Percentiles rank a stretch among this genome's conserved stretches.
These are phyloP conservation scores for Yarrowia bubula DNA, from an alignment of 805 yeast genomes.

Conservation along the genomic window DNA sequence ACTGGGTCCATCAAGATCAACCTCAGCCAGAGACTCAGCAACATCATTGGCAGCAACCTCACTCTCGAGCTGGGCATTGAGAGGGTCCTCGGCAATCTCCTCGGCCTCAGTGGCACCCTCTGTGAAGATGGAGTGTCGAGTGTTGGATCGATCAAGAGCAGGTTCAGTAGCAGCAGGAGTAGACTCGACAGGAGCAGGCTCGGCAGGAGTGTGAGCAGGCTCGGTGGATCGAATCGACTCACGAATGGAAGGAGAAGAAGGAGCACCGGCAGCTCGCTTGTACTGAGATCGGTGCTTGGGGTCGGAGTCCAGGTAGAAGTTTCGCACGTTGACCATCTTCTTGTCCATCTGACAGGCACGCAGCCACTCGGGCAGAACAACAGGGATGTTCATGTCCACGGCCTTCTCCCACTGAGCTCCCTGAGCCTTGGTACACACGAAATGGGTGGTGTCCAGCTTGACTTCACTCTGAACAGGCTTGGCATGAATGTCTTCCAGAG, in stretches of 20 bases:
- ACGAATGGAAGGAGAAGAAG: not conserved
- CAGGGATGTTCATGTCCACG: slow-evolving; percentile 79
- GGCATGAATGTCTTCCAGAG: slow-evolving; percentile 75
- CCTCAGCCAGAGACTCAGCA: not conserved
- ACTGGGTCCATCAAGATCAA: slow-evolving; percentile 1
- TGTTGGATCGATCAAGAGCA: not conserved
- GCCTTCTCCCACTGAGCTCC: slow-evolving; percentile 82
- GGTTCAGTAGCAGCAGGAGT: slow-evolving; percentile 27
- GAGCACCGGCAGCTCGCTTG: slow-evolving; percentile 3
- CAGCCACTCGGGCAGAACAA: slow-evolving; percentile 95
- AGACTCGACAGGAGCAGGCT: slow-evolving; percentile 31
- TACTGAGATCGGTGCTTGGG: slow-evolving; percentile 34
- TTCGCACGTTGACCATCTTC: slow-evolving; percentile 88
- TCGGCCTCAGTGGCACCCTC: slow-evolving; percentile 24
- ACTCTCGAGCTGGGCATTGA: not conserved
- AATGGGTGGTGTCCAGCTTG: slow-evolving; percentile 90
- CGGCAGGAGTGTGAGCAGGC: not conserved
- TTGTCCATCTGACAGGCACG: slow-evolving; percentile 89
- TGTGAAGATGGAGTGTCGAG: slow-evolving; percentile 11
- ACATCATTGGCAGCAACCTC: slow-evolving; percentile 17
- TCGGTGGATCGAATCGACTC: not conserved
- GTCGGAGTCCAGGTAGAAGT: slow-evolving; percentile 48
- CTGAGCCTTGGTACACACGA: slow-evolving; percentile 65
- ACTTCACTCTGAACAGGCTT: slow-evolving; percentile 71
- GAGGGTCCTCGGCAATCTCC: slow-evolving; percentile 28